phyloP scores from a whole-genome alignment of 164 flowering plant genomes.

The Dillenia turbinata region DNA sequence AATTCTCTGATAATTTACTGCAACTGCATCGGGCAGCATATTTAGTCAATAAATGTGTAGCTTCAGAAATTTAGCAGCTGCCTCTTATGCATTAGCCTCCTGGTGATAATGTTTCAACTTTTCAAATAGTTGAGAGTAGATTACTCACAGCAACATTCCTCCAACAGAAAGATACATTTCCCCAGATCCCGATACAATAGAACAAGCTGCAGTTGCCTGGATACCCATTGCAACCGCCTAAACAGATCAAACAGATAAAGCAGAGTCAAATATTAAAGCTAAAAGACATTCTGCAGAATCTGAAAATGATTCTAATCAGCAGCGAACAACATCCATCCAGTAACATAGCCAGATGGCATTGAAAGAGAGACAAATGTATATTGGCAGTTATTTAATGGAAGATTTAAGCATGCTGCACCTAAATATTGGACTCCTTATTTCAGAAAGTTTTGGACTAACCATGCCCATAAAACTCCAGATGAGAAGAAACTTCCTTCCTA shows the following conservation, averaged over 20 bases:
- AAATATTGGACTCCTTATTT: too few relatives aligned
- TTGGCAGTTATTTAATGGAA: too few relatives aligned
- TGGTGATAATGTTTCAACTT: neutral
- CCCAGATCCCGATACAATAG: slow-evolving; percentile 23
- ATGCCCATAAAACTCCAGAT: slow-evolving; percentile 89
- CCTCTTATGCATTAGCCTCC: neutral
- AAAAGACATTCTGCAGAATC: too few relatives aligned
- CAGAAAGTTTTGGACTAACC: slow-evolving; percentile 29
- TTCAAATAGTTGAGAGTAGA: neutral
- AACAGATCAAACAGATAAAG: slow-evolving; percentile 9
- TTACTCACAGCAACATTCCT: slow-evolving; percentile 86
- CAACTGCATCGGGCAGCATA: too few relatives aligned
- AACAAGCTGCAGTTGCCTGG: slow-evolving; percentile 70
- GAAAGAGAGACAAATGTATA: too few relatives aligned
- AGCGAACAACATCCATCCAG: too few relatives aligned
- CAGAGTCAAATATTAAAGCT: neutral
- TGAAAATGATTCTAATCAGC: too few relatives aligned
- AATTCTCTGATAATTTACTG: too few relatives aligned
- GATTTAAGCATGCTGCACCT: too few relatives aligned
- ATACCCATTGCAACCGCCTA: slow-evolving; percentile 78
- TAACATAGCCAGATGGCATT: too few relatives aligned
- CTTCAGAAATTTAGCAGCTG: too few relatives aligned
- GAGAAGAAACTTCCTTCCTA: slow-evolving; percentile 84
- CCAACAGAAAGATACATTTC: slow-evolving; percentile 71
- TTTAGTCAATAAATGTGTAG: too few relatives aligned